Base-by-base conservation (phyloP, 2,329 filamentous ascomycete genomes). In the Colletotrichum sidae region DNA sequence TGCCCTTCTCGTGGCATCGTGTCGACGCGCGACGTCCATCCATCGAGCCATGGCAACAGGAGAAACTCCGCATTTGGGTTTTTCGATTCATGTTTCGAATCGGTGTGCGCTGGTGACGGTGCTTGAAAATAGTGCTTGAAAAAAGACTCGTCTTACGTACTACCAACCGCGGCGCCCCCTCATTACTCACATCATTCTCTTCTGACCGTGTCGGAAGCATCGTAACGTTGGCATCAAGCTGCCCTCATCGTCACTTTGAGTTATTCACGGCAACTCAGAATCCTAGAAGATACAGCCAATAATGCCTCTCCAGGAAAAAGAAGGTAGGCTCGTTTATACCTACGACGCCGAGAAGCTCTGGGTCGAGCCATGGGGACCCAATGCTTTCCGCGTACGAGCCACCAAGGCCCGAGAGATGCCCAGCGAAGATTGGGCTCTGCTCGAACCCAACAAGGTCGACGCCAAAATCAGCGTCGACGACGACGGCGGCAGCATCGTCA, bases 331-430 rank as follows among this genome's bases (percentile, higher is more conserved):
- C 1, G 42, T 66, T 37, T 76, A 69, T 65, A 63, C 60, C 6
- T 80, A 73, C 62, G 83, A 86, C 70, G 78, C 78, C 8, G 82
- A 85, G 66, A 73, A 76, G 9, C 73, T 85, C 47, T 83, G 80
- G 77, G 75, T 85, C 49, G 80, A 85, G 60, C 73, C 83, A 46
- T 85, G 83, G 83, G 82, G 82, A 5, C 52, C 70, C 5, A 78
- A 84, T 63, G 78, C 83, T 0, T 69, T 86, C 3, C 79, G 83
- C 39, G 71, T 86, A 1, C 80, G 83, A 17, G 79, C 81, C 0
- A 84, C 81, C 3, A 82, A 80, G 64, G 73, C 69, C 45, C 65
- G 52, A 3, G 64, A 68, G 42, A 77, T 81, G 70, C 75, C 79
- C 4, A 47, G 68, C 6, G 72, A 78, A 39, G 69, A 78, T 41